These are phyloP conservation scores for Leccinum incarnatum DNA, from an alignment of 768 basidiomycete genomes.

Conservation along the genomic window DNA sequence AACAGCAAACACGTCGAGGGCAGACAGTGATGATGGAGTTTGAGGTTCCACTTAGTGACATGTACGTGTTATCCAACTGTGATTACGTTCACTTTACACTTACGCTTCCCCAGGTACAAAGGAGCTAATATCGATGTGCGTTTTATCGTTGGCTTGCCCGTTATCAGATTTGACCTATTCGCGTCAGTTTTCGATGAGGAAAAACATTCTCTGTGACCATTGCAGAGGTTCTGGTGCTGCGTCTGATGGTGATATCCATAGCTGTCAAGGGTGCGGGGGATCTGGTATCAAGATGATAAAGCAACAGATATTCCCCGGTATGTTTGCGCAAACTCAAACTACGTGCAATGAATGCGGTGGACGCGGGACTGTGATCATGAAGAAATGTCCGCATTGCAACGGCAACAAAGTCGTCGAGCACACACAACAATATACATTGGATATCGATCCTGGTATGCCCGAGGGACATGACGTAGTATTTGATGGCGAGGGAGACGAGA, in stretches of 20 bases:
- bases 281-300: conserved; percentile 80
- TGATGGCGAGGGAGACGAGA: conserved; percentile 96
- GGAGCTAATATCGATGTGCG: conserved; percentile 82
- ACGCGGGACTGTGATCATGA: conserved; percentile 74
- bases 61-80: conserved; percentile 43
- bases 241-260: conserved; percentile 81
- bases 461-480: conserved; percentile 93
- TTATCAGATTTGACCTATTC: conserved; percentile 3
- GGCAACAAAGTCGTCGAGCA: conserved; percentile 82
- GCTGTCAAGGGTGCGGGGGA: conserved; percentile 83
- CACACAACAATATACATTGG: conserved; percentile 78
- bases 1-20: conserved; percentile 70
- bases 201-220: conserved; percentile 91
- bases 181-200: conserved; percentile 84
- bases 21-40: conserved; percentile 77
- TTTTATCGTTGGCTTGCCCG: conserved; percentile 1
- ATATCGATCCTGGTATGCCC: conserved; percentile 83
- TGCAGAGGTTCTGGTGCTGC: conserved; percentile 96
- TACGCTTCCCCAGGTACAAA: conserved; percentile 54
- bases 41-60: conserved; percentile 83
- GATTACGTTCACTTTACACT: background rate
- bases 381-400: conserved; percentile 76
- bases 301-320: conserved; percentile 94
- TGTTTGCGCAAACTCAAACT: conserved; percentile 87
- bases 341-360: conserved; percentile 85